These are phyloP conservation scores for Corinectria fuckeliana DNA, from an alignment of 2,329 filamentous ascomycete species.

Conservation along the genomic window DNA sequence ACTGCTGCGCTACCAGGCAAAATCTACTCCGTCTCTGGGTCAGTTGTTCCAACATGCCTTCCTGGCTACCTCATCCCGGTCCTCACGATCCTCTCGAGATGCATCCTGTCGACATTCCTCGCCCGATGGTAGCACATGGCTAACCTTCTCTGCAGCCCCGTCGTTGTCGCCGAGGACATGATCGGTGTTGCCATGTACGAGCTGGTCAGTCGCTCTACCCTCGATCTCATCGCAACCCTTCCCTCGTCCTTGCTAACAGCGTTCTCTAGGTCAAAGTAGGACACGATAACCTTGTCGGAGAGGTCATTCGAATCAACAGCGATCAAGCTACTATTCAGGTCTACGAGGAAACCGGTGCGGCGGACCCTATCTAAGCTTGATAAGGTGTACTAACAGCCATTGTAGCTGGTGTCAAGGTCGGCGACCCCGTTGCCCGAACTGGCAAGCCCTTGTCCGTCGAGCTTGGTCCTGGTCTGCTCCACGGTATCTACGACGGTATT, in stretches of 20 bases:
- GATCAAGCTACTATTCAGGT: constrained; percentile 98
- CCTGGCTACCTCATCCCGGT: constrained; percentile 3
- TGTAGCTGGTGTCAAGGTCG: constrained; percentile 89
- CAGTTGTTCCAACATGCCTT: constrained; percentile 41
- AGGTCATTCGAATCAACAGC: constrained; percentile 96
- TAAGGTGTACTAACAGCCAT: constrained; percentile 25
- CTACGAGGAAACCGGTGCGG: constrained; percentile 95
- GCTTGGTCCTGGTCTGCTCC: constrained; percentile 94
- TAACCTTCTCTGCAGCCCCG: constrained; percentile 66
- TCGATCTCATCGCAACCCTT: not conserved
- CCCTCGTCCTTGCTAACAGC: constrained; percentile 17
- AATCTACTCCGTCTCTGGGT: constrained; percentile 70
- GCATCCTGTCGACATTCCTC: constrained; percentile 9
- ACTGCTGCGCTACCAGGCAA: constrained; percentile 52
- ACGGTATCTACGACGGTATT: constrained; percentile 99
- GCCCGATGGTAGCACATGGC: constrained; percentile 21
- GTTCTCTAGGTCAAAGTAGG: constrained; percentile 80
- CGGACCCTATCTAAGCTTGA: constrained; percentile 8
- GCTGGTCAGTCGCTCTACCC: constrained; percentile 66
- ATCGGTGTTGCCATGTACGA: constrained; percentile 99
- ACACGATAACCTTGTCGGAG: constrained; percentile 88
- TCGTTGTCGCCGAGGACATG: constrained; percentile 98
- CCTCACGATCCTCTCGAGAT: constrained; percentile 8
- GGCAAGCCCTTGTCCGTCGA: constrained; percentile 98
- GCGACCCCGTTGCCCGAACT: constrained; percentile 88